Evolutionary conservation across 2,329 filamentous ascomycete species (phyloP), one percentile per base, ranked within the genome.

Genomic region (Mariannaea sp.): DNA sequence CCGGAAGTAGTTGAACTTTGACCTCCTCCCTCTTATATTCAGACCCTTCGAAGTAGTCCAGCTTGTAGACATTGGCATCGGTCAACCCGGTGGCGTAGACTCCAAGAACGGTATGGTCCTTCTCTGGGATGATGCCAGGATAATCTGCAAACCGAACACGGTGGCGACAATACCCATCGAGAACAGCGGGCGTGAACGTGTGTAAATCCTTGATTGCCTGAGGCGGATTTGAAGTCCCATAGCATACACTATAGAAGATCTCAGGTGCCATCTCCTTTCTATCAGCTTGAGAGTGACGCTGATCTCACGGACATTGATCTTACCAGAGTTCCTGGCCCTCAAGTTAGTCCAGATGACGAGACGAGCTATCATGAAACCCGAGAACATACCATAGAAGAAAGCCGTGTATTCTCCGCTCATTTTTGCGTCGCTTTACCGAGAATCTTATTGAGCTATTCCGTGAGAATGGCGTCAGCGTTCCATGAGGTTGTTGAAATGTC

Each of bases 171-270:
- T 88, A 87, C 38, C 81, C 77, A 56, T 86, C 81, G 0, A 97
- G 80, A n/a, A 95, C 75, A 12, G 92, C 92, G 0, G 91, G 89
- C 0, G 79, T 79, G 69, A 91, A 84, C 1, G 72, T 82, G 57
- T 83, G 83, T 29, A 93, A 75, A 40, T 82, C 70, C 49, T 74
- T 66, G 30, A 81, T 70, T 70, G 78, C 66, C 70, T 80, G 29
- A 66, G 82, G 66, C 57, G 79, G 77, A 5, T 69, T 64, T 13
- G 75, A 70, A 7, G 74, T 73, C 60, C 85, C 83, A 73, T 92
- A 90, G 71, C 90, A 90, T 36, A 96, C 92, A 27, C 88, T 88
- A 74, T 89, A 88, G 63, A 97, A 90, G 65, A 97, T 86, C 66
- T 88, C 84, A 0, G 88, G 85, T n/a, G 87, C 89, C 92, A 97